Evolutionary conservation across 225 moss, liverwort and hornwort species (phyloP), one percentile per base, ranked within the genome.

Genomic region (Neckera pumila): DNA sequence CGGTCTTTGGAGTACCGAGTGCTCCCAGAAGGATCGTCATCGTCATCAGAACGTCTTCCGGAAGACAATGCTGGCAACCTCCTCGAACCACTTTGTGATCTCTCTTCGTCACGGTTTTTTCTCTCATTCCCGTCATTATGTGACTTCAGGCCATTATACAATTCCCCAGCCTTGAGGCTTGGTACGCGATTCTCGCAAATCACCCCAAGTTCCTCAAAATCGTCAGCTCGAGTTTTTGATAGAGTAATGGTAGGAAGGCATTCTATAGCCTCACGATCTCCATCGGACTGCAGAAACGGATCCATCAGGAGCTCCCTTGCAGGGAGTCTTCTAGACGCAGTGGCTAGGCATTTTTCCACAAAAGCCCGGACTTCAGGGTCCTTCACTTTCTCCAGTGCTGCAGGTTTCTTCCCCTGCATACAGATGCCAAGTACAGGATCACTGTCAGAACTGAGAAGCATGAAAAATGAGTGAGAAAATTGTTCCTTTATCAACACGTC

Each of bases 221-320:
- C 95, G 71, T 95, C 95, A 45, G 91, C 87, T 62, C 91, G 89
- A 61, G 92, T 92, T 81, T 94, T 95, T 69, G 94, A 91, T 57
- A 94, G 74, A 77, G 93, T 92, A 45, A 95, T 91, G 23, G 94
- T 88, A 43, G 95, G 93, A 70, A 94, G 88, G 87, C 90, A 92
- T 79, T 95, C 95, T 61, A 94, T 62, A 84, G 93, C 94, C 91
- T 95, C 96, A 71, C 93, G 92, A 81, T 97, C 96, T 70, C 97
- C 98, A 72, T 95, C 94, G 11, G 93, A 93, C 86, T 92, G 94
- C 69, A 99, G 91, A 90, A 99, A 99, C 47, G 98, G 97, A 86
- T 97, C 98, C 95, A 94, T 91, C 58, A 99, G 91, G 77, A 99
- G 94, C 90, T 97, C 96, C 86, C 95, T 91, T 47, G 98, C 98